Evolutionary conservation across 2,329 filamentous ascomycete species (phyloP), one percentile per base, ranked within the genome.

Genomic region (Ophiosphaerella herpotricha): DNA sequence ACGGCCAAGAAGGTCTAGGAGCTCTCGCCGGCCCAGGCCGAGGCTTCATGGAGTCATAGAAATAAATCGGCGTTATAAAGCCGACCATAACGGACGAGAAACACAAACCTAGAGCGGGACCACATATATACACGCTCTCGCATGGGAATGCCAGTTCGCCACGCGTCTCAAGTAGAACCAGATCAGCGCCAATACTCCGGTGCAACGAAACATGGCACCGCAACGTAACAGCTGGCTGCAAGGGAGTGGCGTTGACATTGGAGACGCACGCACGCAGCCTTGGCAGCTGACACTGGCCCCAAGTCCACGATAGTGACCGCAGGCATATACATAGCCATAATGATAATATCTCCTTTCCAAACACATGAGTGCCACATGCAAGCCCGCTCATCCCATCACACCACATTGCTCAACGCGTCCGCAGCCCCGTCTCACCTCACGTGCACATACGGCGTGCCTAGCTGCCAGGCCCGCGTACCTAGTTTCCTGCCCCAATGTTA

Each of bases 11-110:
- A n/a, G 40, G 36, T 16, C 18, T 46, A 12, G 34, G 49, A 11
- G 49, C 40, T 3, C 46, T 60, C 11, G 55, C 24, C 4, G 57
- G 43, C 9, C 44, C 39, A 13, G 61, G 57, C 18, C 46, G 63
- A 40, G 63, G 48, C 1, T 48, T 54, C 26, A 62, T 67, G 64
- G 66, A 68, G 43, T 37, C 49, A 44, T 68, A 55, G 40, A 21
- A 21, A 21, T 5, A 5, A 21, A 5, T 5, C 18, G 4, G 18
- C 18, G 13, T 16, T 2, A 6, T 16, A 14, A 16, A 38, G 18
- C 7, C 32, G 3, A 9, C 24, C 18, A 4, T 39, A 23, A 23
- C 21, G 18, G 4, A 21, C 18, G 18, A 21, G 18, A 21, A 21
- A 21, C 4, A 21, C 18, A 1, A 21, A 4, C 18, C 4, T 21